phyloP scores from a whole-genome alignment of 768 basidiomycete species.

The Roridomyces roridus region DNA sequence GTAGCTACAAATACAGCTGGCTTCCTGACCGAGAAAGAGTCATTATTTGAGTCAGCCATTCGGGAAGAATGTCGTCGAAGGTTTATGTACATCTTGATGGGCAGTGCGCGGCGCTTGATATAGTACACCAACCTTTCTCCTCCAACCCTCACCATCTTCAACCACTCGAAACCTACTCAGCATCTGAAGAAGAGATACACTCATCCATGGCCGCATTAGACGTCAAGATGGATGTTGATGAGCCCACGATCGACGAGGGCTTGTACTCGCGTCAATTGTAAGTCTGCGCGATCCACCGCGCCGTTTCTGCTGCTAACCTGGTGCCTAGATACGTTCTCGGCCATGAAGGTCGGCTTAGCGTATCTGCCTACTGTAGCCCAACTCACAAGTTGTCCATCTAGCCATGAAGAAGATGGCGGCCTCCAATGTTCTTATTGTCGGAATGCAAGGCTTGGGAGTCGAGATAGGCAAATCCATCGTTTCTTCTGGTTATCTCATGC shows the following conservation, averaged over 20 bases:
- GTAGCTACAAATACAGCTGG: background rate
- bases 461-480: conserved; percentile 74
- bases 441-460: conserved; percentile 89
- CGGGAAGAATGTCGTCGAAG: conserved; percentile 11
- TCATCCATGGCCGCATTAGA: conserved; percentile 44
- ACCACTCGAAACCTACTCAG: conserved; percentile 15
- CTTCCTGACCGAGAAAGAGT: background rate
- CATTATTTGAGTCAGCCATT: background rate
- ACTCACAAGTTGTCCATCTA: conserved; percentile 39
- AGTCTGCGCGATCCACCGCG: conserved; percentile 39
- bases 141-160: background rate
- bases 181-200: conserved; percentile 17
- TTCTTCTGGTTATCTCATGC: conserved; percentile 2
- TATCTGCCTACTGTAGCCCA: background rate
- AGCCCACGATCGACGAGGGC: conserved; percentile 89
- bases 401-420: conserved; percentile 99
- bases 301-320: conserved; percentile 20
- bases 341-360: conserved; percentile 76
- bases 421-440: conserved; percentile 94
- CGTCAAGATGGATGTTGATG: conserved; percentile 83
- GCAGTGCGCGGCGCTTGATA: too few species aligned
- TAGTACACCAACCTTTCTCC: background rate
- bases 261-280: conserved; percentile 93
- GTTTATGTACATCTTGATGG: conserved; percentile 1
- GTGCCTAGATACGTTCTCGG: conserved; percentile 86